These are phyloP conservation scores for Fulvia fulva DNA, from an alignment of 2,329 filamentous ascomycete species.

Conservation along the genomic window DNA sequence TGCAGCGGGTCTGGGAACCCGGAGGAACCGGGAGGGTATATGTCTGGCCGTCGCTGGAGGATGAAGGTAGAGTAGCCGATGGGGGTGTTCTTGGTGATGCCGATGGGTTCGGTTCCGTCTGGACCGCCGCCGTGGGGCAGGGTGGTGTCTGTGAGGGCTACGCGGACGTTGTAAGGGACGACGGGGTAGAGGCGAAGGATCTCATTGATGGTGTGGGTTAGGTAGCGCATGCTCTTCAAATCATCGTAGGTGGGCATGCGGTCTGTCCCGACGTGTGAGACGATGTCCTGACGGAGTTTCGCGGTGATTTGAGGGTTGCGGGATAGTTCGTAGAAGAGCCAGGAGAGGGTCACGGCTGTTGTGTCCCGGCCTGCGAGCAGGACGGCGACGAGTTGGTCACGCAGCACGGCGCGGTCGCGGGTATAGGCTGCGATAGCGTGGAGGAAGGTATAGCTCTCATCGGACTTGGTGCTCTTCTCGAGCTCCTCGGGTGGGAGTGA, in stretches of 20 bases:
- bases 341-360: conserved; percentile 75
- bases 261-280: conserved; percentile 60
- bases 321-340: conserved; percentile 77
- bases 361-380: conserved; percentile 85
- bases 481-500: conserved; percentile 67
- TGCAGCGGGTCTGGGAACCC: conserved; percentile 38
- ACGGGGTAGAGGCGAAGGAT: conserved; percentile 47
- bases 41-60: conserved; percentile 48
- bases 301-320: conserved; percentile 63
- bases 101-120: conserved; percentile 44
- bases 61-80: conserved; percentile 46
- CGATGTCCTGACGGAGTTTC: conserved; percentile 71
- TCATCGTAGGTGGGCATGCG: conserved; percentile 66
- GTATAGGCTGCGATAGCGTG: conserved; percentile 81
- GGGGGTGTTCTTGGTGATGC: conserved; percentile 40
- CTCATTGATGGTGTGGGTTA: conserved; percentile 47
- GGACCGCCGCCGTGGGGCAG: conserved; percentile 48
- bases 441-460: conserved; percentile 75
- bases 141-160: conserved; percentile 46
- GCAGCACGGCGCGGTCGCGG: conserved; percentile 61
- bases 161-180: conserved; percentile 49
- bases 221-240: conserved; percentile 83
- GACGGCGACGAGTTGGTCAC: conserved; percentile 79
- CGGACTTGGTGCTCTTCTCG: conserved; percentile 66
- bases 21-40: conserved; percentile 42